Evolutionary conservation across 2,329 filamentous ascomycete species (phyloP).

Genomic region (Ophiostoma himal-ulmi): DNA sequence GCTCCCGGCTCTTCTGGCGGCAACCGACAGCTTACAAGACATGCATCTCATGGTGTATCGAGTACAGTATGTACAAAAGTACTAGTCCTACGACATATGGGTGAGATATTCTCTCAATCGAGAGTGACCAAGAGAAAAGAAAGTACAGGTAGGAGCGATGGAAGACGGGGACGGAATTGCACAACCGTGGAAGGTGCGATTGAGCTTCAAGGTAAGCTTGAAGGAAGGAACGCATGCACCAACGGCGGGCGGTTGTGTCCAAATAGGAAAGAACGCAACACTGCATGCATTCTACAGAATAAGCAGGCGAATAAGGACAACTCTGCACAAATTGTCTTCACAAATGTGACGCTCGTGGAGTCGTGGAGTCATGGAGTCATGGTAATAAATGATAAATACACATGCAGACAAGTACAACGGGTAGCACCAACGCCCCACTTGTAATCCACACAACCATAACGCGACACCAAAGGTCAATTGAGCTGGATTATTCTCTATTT

Average conservation of each 20-base stretch:
- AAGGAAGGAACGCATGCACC: background rate
- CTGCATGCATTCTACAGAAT: background rate
- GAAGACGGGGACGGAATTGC: no score
- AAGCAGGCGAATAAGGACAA: background rate
- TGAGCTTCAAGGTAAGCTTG: background rate
- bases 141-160: background rate
- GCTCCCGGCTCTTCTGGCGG: constrained; percentile 15
- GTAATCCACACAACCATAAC: constrained; percentile 21
- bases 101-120: background rate
- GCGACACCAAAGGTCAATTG: constrained; percentile 17
- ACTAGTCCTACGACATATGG: background rate
- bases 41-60: background rate
- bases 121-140: background rate
- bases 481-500: background rate
- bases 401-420: background rate
- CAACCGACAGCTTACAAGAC: constrained; percentile 3
- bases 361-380: background rate
- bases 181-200: constrained; percentile 10
- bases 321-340: constrained; percentile 1
- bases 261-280: background rate
- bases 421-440: background rate
- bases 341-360: constrained; percentile 13
- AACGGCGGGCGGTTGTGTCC: background rate
- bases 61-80: background rate
- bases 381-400: background rate